Conservation (phyloP, 208 protist genomes). For the Angomonas ambiguus region DNA sequence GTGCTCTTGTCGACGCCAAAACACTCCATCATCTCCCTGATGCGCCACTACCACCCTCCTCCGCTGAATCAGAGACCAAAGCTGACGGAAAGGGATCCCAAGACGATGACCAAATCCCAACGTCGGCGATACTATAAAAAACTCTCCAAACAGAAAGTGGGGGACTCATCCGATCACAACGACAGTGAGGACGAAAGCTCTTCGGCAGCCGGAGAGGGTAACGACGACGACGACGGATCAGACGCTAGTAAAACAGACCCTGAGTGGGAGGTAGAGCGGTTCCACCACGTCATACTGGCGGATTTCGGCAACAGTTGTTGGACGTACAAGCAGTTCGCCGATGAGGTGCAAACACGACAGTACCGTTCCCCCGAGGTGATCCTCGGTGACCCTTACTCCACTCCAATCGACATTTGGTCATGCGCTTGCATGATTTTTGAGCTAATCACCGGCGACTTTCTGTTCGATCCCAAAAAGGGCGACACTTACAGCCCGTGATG, state of each 20-base stretch:
- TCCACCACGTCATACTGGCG: slow-evolving; percentile 93
- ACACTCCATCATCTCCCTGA: slow-evolving; percentile 81
- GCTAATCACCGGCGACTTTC: slow-evolving; percentile 91
- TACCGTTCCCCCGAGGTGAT: slow-evolving; percentile 93
- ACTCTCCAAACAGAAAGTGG: slow-evolving; percentile 49
- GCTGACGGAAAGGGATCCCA: slow-evolving; percentile 77
- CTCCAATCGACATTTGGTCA: slow-evolving; percentile 91
- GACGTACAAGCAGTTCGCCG: slow-evolving; percentile 95
- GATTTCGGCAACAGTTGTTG: slow-evolving; percentile 99
- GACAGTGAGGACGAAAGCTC: slow-evolving; percentile 20
- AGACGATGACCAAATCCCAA: slow-evolving; percentile 91
- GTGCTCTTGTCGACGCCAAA: slow-evolving; percentile 87
- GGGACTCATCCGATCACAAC: slow-evolving; percentile 11
- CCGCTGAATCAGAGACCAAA: slow-evolving; percentile 67
- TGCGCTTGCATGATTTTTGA: slow-evolving; percentile 93
- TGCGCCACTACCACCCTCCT: slow-evolving; percentile 74
- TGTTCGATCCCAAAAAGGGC: slow-evolving; percentile 92
- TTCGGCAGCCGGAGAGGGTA: slow-evolving; percentile 9
- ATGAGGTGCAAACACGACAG: slow-evolving; percentile 91
- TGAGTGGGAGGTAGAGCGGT: slow-evolving; percentile 80
- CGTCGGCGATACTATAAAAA: slow-evolving; percentile 91
- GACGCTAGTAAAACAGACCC: slow-evolving; percentile 73
- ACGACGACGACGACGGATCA: slow-evolving; percentile 17
- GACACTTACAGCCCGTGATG: slow-evolving; percentile 87
- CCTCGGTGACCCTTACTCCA: slow-evolving; percentile 78